Conservation (phyloP, 78 protist genomes). For the Protostelium mycophagum region DNA sequence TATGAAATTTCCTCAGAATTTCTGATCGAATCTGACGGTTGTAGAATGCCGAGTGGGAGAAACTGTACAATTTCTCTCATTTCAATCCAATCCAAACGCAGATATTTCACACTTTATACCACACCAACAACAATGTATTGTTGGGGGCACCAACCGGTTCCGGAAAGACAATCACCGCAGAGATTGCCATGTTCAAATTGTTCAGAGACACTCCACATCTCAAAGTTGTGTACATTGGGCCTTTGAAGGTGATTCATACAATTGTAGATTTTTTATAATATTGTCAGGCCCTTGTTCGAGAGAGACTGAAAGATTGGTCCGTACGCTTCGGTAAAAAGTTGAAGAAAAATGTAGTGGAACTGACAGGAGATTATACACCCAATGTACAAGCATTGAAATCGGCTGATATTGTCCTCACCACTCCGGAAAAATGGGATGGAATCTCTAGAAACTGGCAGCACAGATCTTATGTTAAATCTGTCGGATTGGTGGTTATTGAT, state of each 20-base stretch:
- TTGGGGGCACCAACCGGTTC: conserved; percentile 94
- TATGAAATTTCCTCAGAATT: not conserved
- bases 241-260: not conserved
- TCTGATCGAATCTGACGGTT: not conserved
- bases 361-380: conserved; percentile 97
- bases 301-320: conserved; percentile 43
- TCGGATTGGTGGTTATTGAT: conserved; percentile 83
- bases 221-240: conserved; percentile 61
- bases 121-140: conserved; percentile 70
- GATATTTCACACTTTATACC: conserved; percentile 75
- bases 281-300: conserved; percentile 24
- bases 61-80: not conserved
- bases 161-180: conserved; percentile 97
- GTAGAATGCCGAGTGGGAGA: conserved; percentile 20
- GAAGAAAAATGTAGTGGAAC: conserved; percentile 87
- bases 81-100: conserved; percentile 96
- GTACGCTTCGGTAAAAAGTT: conserved; percentile 35
- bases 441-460: conserved; percentile 89
- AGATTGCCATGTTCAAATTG: conserved; percentile 84
- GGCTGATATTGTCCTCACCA: conserved; percentile 88
- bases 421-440: conserved; percentile 92
- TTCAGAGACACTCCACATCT: conserved; percentile 33
- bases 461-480: conserved; percentile 62
- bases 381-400: conserved; percentile 75
- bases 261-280: too few relatives aligned